Percentiles rank a stretch among this genome's conserved stretches.
phyloP scores from a whole-genome alignment of 148 eudicot genomes.

The Amaranthus cruentus region DNA sequence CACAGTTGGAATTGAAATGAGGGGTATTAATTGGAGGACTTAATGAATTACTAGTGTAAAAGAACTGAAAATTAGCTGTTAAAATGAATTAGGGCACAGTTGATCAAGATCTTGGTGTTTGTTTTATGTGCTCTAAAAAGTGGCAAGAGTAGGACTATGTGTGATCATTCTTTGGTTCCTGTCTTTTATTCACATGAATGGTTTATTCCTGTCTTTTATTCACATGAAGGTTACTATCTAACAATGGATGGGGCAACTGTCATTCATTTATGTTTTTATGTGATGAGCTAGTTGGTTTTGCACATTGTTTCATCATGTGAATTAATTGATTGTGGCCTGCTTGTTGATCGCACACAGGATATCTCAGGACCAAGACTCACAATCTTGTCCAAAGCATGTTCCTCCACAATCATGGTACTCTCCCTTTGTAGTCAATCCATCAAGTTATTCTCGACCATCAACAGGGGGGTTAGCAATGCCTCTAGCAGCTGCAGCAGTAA shows the following conservation, averaged over 20 bases:
- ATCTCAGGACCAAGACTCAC: slow-evolving; percentile 74
- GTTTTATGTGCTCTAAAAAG: no score
- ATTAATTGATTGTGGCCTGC: background rate
- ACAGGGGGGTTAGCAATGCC: slow-evolving; percentile 49
- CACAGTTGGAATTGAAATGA: background rate
- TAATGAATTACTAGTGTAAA: background rate
- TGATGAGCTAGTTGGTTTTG: background rate
- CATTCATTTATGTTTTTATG: background rate
- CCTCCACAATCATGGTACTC: slow-evolving; percentile 74
- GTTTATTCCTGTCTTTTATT: no score
- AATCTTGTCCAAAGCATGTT: slow-evolving; percentile 52
- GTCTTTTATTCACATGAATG: no score
- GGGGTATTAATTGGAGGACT: background rate
- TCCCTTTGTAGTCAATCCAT: slow-evolving; percentile 52
- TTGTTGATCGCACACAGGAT: slow-evolving; percentile 46
- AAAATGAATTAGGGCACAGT: background rate
- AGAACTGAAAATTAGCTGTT: background rate
- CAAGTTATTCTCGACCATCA: slow-evolving; percentile 61
- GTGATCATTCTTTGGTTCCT: background rate
- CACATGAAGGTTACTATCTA: no score
- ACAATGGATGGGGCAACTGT: no score
- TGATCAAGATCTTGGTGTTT: no score
- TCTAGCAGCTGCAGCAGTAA: slow-evolving; percentile 47
- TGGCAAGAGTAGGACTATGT: no score
- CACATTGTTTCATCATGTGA: background rate